phyloP scores from a whole-genome alignment of 2,329 filamentous ascomycete species.

The Stromatinia cepivora region DNA sequence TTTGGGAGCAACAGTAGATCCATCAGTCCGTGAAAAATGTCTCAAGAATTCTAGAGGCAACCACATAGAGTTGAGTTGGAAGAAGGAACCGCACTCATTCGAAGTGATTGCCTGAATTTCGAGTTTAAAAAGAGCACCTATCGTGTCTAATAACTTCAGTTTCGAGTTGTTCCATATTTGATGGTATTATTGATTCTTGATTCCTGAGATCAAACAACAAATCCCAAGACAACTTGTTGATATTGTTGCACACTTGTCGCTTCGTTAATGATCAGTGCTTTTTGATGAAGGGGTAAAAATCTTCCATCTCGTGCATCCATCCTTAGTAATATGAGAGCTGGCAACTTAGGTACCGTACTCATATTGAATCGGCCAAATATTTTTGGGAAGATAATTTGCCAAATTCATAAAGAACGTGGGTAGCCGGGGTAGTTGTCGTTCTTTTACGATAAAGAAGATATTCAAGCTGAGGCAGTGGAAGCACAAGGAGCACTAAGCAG shows the following conservation, averaged over 20 bases:
- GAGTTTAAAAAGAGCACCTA: background rate
- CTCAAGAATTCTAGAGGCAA: background rate
- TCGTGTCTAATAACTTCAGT: background rate
- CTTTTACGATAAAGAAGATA: background rate
- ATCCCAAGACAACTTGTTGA: too few relatives aligned
- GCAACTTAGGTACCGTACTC: background rate
- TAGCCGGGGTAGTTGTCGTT: background rate
- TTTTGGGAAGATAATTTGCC: background rate
- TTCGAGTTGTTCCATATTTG: background rate
- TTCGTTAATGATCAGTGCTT: background rate
- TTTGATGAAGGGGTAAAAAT: conserved; percentile 15
- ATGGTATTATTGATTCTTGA: background rate
- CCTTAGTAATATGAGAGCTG: background rate
- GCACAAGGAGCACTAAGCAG: background rate
- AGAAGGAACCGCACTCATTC: background rate
- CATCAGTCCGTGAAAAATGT: background rate
- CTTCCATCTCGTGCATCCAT: background rate
- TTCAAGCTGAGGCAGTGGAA: background rate
- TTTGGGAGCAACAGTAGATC: too few relatives aligned
- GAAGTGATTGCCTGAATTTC: background rate
- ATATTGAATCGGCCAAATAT: background rate
- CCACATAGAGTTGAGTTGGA: too few relatives aligned
- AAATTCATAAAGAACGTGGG: too few relatives aligned
- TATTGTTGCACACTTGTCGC: background rate
- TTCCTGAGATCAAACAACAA: too few relatives aligned